Evolutionary conservation across 2,329 filamentous ascomycete genomes (phyloP), one percentile per base, ranked within the genome.

Genomic region (Rutstroemia sp.): DNA sequence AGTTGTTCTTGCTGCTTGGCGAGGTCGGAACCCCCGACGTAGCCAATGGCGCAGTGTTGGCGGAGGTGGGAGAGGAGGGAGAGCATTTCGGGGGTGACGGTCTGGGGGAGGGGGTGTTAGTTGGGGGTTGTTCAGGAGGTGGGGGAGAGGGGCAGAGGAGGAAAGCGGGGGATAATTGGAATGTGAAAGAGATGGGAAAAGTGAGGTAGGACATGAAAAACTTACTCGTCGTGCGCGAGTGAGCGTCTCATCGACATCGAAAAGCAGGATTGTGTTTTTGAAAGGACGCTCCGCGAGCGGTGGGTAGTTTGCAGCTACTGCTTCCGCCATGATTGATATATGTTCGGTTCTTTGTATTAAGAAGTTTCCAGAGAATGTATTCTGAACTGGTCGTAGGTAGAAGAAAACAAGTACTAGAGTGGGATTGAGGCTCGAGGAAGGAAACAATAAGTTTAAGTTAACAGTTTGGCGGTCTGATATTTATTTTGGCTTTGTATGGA

Each of bases 1-100:
- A 97, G 82, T 77, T 97, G 92, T 74, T 97, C 94, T 74, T 97
- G 90, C 75, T 97, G 94, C 79, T 99, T 97, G 71, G 73, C 76
- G 61, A 96, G 82, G 79, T 97, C 88, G 67, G 88, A 94, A 71
- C 94, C 94, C 68, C 94, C 94, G 60, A 97, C 92, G 75, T 84
- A 95, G 66, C 91, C 92, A 69, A 96, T 90, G 67, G 90, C 88
- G 69, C 88, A 87, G 73, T 94, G 91, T 71, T 94, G 81, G 64
- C 94, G 90, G 65, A 97, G 85, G 52, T 79, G 78, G 49, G 86
- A 80, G 69, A 97, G 89, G 61, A 92, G 78, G 62, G 82, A 74
- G 63, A 96, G 86, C 80, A 96, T 94, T 72, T 96, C 88, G 55
- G 88, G 85, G 39, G 84, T 83, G 65, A 83, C 89, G 58, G 70